These are phyloP conservation scores for Kingdonia uniflora DNA, from an alignment of 164 flowering plant species.

Conservation along the genomic window DNA sequence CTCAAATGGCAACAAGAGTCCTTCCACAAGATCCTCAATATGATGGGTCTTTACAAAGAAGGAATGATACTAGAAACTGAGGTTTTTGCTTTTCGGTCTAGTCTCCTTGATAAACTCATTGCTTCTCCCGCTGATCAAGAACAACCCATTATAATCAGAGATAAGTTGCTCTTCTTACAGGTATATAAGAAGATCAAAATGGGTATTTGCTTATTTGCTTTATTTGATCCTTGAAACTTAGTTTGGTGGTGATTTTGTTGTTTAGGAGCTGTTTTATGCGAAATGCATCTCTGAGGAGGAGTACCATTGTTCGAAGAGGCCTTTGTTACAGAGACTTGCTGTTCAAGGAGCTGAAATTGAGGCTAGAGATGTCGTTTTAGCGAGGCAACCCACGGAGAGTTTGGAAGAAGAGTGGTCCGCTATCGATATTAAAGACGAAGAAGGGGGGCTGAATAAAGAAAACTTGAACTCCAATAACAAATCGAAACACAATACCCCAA, in stretches of 20 bases:
- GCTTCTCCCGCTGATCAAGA: slow-evolving; percentile 53
- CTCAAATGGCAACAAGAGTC: slow-evolving; percentile 98
- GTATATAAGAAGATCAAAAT: slow-evolving; percentile 15
- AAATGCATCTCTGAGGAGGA: slow-evolving; percentile 80
- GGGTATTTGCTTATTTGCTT: slow-evolving; percentile 3
- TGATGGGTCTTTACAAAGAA: slow-evolving; percentile 75
- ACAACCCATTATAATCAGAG: slow-evolving; percentile 53
- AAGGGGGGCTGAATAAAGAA: slow-evolving; percentile 24
- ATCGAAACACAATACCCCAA: slow-evolving; percentile 31
- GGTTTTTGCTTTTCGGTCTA: slow-evolving; percentile 53
- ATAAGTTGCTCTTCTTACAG: slow-evolving; percentile 85
- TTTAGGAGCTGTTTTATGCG: slow-evolving; percentile 72
- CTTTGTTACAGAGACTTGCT: slow-evolving; percentile 75
- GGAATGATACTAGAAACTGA: slow-evolving; percentile 59
- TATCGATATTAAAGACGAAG: slow-evolving; percentile 65
- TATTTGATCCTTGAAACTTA: neutral
- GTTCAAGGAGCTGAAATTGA: slow-evolving; percentile 78
- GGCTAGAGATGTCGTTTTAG: slow-evolving; percentile 51
- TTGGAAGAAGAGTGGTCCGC: slow-evolving; percentile 77
- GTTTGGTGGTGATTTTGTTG: neutral
- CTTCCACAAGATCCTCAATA: slow-evolving; percentile 69
- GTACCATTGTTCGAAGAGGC: slow-evolving; percentile 84
- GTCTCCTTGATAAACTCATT: slow-evolving; percentile 65
- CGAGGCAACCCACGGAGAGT: slow-evolving; percentile 14
- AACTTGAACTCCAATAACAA: slow-evolving; percentile 28